Base-by-base conservation (phyloP, 2,329 filamentous ascomycete species). In the Trichoderma atrobrunneum region DNA sequence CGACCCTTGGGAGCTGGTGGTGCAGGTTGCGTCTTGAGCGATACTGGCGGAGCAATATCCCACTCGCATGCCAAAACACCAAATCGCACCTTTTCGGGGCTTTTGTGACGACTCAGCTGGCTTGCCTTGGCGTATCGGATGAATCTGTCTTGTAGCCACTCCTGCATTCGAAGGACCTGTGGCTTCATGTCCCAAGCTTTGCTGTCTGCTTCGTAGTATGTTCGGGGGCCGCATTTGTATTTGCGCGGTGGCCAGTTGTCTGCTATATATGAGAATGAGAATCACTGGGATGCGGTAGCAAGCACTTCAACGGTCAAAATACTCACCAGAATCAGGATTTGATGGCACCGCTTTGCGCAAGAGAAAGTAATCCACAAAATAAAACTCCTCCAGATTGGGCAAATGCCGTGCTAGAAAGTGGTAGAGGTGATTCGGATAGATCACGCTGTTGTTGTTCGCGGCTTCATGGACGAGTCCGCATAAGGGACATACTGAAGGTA, bases 311-410 rank as follows among this genome's bases (percentile, higher is more conserved):
- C 1, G 2, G 11, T 16, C 24, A 26, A 16, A 7, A 21, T 4
- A 70, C 57, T 62, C n/a, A 70, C 67, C 30, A 7, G 16, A 21
- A 21, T n/a, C n/a, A 18, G 39, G 7, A 32, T 14, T 4, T 43
- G n/a, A 8, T 18, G 32, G 67, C 32, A 3, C 16, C 4, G 62
- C 18, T 62, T 79, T 80, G 7, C 80, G 80, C 11, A 83, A 73
- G 4, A 84, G 81, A 7, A 84, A 77, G 66, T 83, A 84, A 73
- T 86, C 84, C 26, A 86, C 76, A 60, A 86, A 82, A 72, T 83
- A 85, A 57, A 86, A 84, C 1, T 80, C 78, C 71, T 85, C 80
- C 7, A 86, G 77, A 16, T 82, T 83, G 1, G 82, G 82, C 16
- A 83, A 76, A 73, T 83, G 81, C 11, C 83, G 77, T 3, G 82